Percentiles rank a stretch among this genome's conserved stretches.
phyloP scores from a whole-genome alignment of 257 asterid genomes.

The Solanum stenotomum region DNA sequence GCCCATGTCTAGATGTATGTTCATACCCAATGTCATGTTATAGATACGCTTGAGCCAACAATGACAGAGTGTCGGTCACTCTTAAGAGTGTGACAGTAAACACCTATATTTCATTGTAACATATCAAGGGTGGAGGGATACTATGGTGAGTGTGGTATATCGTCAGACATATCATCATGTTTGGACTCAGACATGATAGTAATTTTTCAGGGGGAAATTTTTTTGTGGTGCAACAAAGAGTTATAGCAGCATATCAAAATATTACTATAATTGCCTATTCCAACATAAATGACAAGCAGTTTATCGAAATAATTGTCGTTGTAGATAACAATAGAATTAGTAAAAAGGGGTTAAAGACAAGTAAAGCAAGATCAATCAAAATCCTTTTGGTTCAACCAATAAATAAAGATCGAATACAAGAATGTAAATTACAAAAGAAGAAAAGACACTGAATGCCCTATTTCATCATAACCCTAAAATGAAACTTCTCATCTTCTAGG shows the following conservation, averaged over 20 bases:
- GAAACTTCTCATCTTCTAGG: not conserved
- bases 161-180: too few species aligned
- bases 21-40: not conserved
- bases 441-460: not conserved
- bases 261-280: not conserved
- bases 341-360: not conserved
- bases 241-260: not conserved
- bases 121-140: not conserved
- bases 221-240: not conserved
- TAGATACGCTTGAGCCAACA: not conserved
- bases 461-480: not conserved
- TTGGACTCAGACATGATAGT: not conserved
- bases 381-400: not conserved
- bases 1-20: not conserved
- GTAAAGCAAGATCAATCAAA: not conserved
- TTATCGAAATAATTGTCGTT: not conserved
- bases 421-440: not conserved
- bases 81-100: too few species aligned
- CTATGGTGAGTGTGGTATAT: not conserved
- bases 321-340: not conserved
- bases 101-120: not conserved
- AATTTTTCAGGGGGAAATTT: too few species aligned
- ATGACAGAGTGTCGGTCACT: not conserved
- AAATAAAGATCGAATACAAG: not conserved
- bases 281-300: not conserved